Base-by-base conservation (phyloP, 2,329 filamentous ascomycete genomes). In the Cercospora sp. region DNA sequence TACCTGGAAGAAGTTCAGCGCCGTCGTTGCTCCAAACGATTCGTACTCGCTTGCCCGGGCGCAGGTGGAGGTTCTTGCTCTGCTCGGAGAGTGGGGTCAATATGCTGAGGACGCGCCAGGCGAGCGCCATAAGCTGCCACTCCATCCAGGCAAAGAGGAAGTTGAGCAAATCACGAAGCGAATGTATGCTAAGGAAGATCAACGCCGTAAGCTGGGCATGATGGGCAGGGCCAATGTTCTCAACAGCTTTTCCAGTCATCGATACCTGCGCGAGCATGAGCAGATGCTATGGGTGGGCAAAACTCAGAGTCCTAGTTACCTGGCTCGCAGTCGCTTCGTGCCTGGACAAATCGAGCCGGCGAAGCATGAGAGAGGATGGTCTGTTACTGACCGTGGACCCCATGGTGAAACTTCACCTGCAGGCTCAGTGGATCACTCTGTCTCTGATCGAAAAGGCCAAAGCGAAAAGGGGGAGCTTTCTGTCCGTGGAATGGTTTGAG, bases 1-100 rank as follows among this genome's bases (percentile, higher is more conserved):
- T 9, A 74, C 77, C 26, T 78, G 78, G 53, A 79, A 79, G 64
- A 79, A 83, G 28, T 90, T 87, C 79, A 87, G 86, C 69, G 87
- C 87, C 66, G 86, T 90, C 5, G 87, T 90, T 2, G 85, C 88
- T 13, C 88, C 88, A 2, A 90, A 90, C 72, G 88, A 90, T 74
- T 83, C 87, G 3, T 82, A 83, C 42, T 84, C 85, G 4, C 80
- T 90, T 1, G 88, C 88, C 1, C 81, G 84, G 26, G 88, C 88
- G 0, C 88, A 90, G 73, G 85, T 90, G 69, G 85, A 85, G 65
- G 83, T 90, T 71, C 81, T 90, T 12, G 86, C 83, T 6, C 84
- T 90, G 80, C 78, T 89, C 1, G 88, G 86, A 3, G 84, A 88
- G 73, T 90, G 87, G 87, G 80, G 83, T 63, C 79, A 85, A 60